phyloP scores from a whole-genome alignment of 345 rosid species.

The Murraya koenigii region DNA sequence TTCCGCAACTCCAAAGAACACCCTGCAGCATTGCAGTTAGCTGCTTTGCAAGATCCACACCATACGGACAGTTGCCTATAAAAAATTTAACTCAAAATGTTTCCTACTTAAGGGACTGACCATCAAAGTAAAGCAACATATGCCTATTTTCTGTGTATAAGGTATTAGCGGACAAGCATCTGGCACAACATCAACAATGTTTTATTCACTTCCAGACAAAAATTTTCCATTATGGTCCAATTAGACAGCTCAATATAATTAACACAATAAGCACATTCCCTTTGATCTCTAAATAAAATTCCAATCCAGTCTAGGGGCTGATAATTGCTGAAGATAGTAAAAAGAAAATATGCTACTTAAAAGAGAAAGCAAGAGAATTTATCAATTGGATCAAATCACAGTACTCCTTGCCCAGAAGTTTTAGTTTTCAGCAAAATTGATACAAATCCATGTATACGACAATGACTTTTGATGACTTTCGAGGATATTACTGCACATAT shows the following conservation, averaged over 20 bases:
- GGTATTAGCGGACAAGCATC: not conserved
- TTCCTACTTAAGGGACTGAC: not conserved
- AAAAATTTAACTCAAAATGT: not conserved
- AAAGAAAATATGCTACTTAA: not conserved
- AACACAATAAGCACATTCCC: not conserved
- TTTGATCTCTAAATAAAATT: not conserved
- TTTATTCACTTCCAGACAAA: not conserved
- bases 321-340: not conserved
- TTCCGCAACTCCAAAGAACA: constrained; percentile 82
- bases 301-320: not conserved
- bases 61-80: constrained; percentile 73
- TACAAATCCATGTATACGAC: not conserved
- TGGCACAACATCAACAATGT: not conserved
- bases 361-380: not conserved
- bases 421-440: not conserved
- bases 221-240: not conserved
- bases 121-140: not conserved
- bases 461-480: not conserved
- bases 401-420: not conserved
- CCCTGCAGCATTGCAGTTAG: constrained; percentile 53
- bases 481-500: not conserved
- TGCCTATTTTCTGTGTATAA: not conserved
- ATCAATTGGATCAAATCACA: not conserved
- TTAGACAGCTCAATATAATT: not conserved
- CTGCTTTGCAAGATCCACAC: constrained; percentile 67